phyloP scores from a whole-genome alignment of 257 asterid genomes.

The Vinca minor region DNA sequence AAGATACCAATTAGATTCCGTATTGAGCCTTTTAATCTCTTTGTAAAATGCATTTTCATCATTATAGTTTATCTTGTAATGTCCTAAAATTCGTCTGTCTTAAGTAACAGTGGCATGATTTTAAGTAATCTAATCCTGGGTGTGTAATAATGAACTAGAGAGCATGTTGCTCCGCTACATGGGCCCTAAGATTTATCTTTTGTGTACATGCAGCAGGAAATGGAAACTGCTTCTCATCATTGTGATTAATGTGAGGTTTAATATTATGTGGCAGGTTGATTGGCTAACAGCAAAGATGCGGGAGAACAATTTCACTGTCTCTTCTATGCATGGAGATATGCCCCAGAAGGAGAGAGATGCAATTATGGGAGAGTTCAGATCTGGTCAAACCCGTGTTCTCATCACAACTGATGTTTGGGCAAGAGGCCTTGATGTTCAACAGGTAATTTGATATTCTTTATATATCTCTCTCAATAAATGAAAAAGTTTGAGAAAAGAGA shows the following conservation, averaged over 20 bases:
- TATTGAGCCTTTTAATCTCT: background rate
- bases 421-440: conserved; percentile 95
- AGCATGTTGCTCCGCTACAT: background rate
- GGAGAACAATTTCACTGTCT: conserved; percentile 78
- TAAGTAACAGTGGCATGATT: too few relatives aligned
- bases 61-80: background rate
- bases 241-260: conserved; percentile 1
- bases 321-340: conserved; percentile 99
- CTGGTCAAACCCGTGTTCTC: conserved; percentile 82
- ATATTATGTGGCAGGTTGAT: conserved; percentile 52
- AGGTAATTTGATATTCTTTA: conserved; percentile 36
- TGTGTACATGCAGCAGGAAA: background rate
- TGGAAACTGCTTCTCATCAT: too few relatives aligned
- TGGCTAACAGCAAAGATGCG: conserved; percentile 95
- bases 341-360: conserved; percentile 96
- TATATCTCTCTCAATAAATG: background rate
- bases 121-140: too few relatives aligned
- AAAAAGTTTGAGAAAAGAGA: background rate
- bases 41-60: background rate
- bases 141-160: too few relatives aligned
- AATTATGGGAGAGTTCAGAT: conserved; percentile 76
- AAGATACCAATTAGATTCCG: background rate
- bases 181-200: background rate
- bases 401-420: conserved; percentile 99
- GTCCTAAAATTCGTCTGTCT: background rate